Percentiles rank a stretch among this genome's conserved stretches.
These are phyloP conservation scores for Pythium aristosporum DNA, from an alignment of 352 stramenopile genomes.

Conservation along the genomic window DNA sequence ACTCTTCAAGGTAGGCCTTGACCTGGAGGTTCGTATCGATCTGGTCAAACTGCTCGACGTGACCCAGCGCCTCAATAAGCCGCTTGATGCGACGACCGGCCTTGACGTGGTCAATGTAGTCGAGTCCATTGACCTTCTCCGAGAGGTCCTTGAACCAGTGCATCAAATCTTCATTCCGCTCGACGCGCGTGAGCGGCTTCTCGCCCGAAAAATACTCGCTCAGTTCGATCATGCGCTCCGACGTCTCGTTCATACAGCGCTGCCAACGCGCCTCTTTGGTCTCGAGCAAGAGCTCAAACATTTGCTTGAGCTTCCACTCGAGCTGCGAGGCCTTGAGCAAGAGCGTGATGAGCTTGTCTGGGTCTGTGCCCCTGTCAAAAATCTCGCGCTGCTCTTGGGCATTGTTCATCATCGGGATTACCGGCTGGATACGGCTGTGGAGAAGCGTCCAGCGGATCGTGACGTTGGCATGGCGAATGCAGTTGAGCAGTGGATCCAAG, in stretches of 20 bases:
- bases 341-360: slow-evolving; percentile 88
- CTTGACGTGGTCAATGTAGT: slow-evolving; percentile 92
- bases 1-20: slow-evolving; percentile 93
- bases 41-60: slow-evolving; percentile 96
- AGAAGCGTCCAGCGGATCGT: slow-evolving; percentile 94
- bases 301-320: slow-evolving; percentile 94
- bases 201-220: slow-evolving; percentile 94
- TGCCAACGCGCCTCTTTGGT: slow-evolving; percentile 92
- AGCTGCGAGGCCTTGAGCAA: slow-evolving; percentile 93
- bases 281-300: slow-evolving; percentile 88
- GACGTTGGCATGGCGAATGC: slow-evolving; percentile 91
- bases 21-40: slow-evolving; percentile 95
- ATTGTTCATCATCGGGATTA: slow-evolving; percentile 89
- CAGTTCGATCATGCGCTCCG: slow-evolving; percentile 91
- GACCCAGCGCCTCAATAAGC: slow-evolving; percentile 90
- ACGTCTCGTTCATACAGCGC: slow-evolving; percentile 84
- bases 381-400: slow-evolving; percentile 76
- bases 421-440: slow-evolving; percentile 88
- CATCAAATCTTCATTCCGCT: slow-evolving; percentile 93
- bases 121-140: slow-evolving; percentile 88
- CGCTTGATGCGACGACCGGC: slow-evolving; percentile 93
- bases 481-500: slow-evolving; percentile 88
- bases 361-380: slow-evolving; percentile 80
- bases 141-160: slow-evolving; percentile 92
- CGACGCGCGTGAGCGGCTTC: slow-evolving; percentile 90